phyloP scores from a whole-genome alignment of 139 green algal genomes.

The Haematococcus sp. region DNA sequence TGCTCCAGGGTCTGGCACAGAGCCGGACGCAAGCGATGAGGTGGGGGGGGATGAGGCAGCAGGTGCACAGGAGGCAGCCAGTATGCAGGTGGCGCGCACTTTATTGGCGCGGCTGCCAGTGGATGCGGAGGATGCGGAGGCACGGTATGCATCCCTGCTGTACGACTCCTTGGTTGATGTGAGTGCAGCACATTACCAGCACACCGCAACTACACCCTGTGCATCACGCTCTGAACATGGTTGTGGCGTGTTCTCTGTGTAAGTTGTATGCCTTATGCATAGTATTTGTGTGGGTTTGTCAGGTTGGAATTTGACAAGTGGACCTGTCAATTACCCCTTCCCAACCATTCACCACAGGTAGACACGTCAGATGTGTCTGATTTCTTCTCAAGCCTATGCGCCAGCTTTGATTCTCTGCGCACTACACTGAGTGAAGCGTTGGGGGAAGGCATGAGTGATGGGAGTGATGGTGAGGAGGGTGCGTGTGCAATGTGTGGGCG shows the following conservation, averaged over 20 bases:
- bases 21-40: background rate
- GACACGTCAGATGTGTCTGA: conserved; percentile 9
- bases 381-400: conserved; percentile 14
- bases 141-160: background rate
- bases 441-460: background rate
- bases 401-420: background rate
- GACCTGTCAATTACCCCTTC: too few relatives aligned
- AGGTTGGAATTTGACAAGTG: too few relatives aligned
- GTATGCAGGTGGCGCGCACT: background rate
- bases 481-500: conserved; percentile 20
- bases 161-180: conserved; percentile 17
- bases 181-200: background rate
- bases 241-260: too few relatives aligned
- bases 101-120: background rate
- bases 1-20: too few relatives aligned
- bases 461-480: conserved; percentile 11
- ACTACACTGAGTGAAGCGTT: background rate
- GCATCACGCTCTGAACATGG: too few relatives aligned
- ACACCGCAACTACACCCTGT: background rate
- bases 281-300: too few relatives aligned
- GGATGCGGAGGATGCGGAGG: background rate
- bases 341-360: too few relatives aligned
- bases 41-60: background rate
- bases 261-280: too few relatives aligned
- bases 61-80: background rate